These are phyloP conservation scores for Jasminum sambac DNA, from an alignment of 257 asterid genomes.

Conservation along the genomic window DNA sequence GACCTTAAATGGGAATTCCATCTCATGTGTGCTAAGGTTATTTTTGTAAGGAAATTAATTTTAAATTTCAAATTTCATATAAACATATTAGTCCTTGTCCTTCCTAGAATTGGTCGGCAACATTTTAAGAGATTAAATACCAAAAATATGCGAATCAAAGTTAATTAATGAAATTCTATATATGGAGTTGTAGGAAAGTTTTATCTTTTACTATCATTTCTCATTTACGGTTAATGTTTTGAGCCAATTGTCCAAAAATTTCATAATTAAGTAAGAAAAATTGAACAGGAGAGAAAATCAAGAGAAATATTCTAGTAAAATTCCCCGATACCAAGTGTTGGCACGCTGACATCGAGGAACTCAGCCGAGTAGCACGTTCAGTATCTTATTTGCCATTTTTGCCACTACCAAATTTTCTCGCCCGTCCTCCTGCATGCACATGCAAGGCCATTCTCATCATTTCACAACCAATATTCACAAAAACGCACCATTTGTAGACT, in stretches of 20 bases:
- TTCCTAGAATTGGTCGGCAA: background rate
- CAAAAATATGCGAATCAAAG: background rate
- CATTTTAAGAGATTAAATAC: background rate
- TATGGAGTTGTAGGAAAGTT: background rate
- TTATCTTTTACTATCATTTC: background rate
- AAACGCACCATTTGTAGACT: too few species aligned
- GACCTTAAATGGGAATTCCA: too few species aligned
- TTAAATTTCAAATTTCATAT: too few species aligned
- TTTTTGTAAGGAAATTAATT: too few species aligned
- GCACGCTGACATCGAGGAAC: conserved; percentile 13
- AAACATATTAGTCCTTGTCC: too few species aligned
- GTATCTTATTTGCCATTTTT: conserved; percentile 12
- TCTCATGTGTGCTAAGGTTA: too few species aligned
- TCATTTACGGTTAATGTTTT: background rate
- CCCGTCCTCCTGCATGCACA: background rate
- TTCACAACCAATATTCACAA: background rate
- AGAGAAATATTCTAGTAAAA: conserved; percentile 21
- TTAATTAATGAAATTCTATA: background rate
- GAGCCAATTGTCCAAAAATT: background rate
- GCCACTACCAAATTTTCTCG: background rate
- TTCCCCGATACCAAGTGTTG: background rate
- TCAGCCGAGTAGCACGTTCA: conserved; percentile 15
- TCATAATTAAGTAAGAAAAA: background rate
- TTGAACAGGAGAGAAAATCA: conserved; percentile 22
- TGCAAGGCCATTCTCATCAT: conserved; percentile 28